phyloP scores from a whole-genome alignment of 148 eudicot species.

The Fallopia convolvulus region DNA sequence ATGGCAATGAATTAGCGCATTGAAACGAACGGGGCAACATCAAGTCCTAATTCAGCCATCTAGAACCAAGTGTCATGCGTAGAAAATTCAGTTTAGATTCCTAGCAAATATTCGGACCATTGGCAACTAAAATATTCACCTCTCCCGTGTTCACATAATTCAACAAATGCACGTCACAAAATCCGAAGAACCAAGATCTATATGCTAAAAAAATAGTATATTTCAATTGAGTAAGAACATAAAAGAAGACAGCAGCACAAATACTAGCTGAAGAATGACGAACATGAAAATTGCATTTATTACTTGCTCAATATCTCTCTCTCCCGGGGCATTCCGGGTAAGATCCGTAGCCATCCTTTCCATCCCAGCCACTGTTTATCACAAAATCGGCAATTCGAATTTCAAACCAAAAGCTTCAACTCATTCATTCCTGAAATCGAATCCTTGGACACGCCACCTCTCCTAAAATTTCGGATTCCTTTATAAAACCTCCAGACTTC shows the following conservation, averaged over 20 bases:
- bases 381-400: slow-evolving; percentile 5
- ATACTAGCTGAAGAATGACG: not conserved
- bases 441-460: slow-evolving; percentile 27
- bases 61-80: not conserved
- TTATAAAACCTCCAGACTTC: not conserved
- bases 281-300: not conserved
- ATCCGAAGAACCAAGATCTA: not conserved
- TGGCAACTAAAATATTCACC: not conserved
- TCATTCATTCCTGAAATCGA: slow-evolving; percentile 32
- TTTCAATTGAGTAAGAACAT: not conserved
- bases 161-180: not conserved
- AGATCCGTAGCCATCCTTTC: slow-evolving; percentile 53
- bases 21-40: not conserved
- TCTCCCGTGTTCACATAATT: not conserved
- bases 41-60: not conserved
- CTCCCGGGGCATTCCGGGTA: slow-evolving; percentile 44
- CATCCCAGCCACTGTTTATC: slow-evolving; percentile 10
- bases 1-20: not conserved
- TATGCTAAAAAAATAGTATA: not conserved
- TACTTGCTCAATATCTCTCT: slow-evolving; percentile 79
- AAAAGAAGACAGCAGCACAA: not conserved
- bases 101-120: too few relatives aligned
- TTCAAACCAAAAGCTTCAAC: slow-evolving; percentile 16
- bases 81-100: not conserved
- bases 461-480: slow-evolving; percentile 7